Evolutionary conservation across 768 basidiomycete genomes (phyloP).

Genomic region (Lactifluus pinguis): DNA sequence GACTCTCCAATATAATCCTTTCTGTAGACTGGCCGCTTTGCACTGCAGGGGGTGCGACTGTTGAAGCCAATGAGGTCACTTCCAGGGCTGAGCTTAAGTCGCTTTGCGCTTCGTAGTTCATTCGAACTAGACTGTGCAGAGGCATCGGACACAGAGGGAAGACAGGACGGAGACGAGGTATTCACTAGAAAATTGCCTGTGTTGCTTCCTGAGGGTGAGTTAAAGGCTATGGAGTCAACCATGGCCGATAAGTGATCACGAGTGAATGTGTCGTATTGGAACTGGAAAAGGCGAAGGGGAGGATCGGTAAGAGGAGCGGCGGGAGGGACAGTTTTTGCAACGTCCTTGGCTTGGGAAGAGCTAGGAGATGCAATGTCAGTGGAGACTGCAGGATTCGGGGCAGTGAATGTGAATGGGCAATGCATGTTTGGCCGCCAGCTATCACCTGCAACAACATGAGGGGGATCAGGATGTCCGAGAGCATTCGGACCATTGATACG

Average conservation of each 20-base stretch:
- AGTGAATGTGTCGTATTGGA: slow-evolving; percentile 94
- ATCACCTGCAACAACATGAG: slow-evolving; percentile 34
- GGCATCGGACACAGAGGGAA: slow-evolving; percentile 42
- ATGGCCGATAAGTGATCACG: slow-evolving; percentile 88
- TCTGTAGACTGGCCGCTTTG: slow-evolving; percentile 41
- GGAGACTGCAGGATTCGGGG: slow-evolving; percentile 37
- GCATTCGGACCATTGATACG: slow-evolving; percentile 27
- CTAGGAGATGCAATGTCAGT: slow-evolving; percentile 30
- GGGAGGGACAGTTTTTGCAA: slow-evolving; percentile 27
- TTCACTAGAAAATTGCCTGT: slow-evolving; percentile 33
- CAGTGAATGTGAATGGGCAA: slow-evolving; percentile 67
- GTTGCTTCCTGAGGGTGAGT: slow-evolving; percentile 52
- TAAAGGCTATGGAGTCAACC: slow-evolving; percentile 89
- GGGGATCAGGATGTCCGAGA: slow-evolving; percentile 42
- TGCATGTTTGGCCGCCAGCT: slow-evolving; percentile 39
- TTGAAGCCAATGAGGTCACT: slow-evolving; percentile 50
- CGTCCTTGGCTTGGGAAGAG: slow-evolving; percentile 51
- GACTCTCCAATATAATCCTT: slow-evolving; percentile 76
- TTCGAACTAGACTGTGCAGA: slow-evolving; percentile 34
- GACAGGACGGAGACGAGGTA: slow-evolving; percentile 37
- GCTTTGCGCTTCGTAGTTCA: slow-evolving; percentile 66
- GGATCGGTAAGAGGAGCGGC: slow-evolving; percentile 50
- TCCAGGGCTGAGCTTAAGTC: slow-evolving; percentile 66
- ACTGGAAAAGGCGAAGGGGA: slow-evolving; percentile 79
- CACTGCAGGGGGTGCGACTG: slow-evolving; percentile 36